These are phyloP conservation scores for Neofusicoccum umdonicola DNA, from an alignment of 2,329 filamentous ascomycete genomes.

Conservation along the genomic window DNA sequence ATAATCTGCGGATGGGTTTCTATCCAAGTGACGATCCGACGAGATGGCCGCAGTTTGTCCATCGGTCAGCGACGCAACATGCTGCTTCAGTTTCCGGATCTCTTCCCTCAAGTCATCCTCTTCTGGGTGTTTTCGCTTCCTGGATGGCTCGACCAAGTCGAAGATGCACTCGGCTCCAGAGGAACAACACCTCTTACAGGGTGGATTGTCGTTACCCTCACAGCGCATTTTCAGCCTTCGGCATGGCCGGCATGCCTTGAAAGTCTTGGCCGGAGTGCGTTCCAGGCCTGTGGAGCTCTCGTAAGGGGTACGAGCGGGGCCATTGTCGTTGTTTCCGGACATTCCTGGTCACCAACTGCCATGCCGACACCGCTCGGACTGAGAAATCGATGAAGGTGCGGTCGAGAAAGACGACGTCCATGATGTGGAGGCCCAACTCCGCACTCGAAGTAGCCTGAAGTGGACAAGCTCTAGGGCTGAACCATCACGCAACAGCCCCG, in stretches of 20 bases:
- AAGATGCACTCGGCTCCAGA: background rate
- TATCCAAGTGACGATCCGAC: background rate
- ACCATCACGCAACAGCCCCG: background rate
- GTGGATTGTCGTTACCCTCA: background rate
- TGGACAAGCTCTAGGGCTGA: background rate
- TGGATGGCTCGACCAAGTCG: background rate
- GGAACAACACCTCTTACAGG: background rate
- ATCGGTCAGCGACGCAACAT: background rate
- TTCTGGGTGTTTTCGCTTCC: background rate
- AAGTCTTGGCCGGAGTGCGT: background rate
- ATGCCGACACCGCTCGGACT: background rate
- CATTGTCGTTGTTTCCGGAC: background rate
- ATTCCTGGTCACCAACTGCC: background rate
- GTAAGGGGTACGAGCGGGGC: background rate
- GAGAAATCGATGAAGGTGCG: too few relatives aligned
- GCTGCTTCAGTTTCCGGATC: background rate
- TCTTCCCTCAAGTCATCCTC: background rate
- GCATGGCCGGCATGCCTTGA: conserved; percentile 5
- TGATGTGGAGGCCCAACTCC: background rate
- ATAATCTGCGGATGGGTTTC: too few relatives aligned
- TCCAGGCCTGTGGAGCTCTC: background rate
- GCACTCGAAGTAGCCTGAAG: background rate
- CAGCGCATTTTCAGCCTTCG: conserved; percentile 4
- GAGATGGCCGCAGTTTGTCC: too few relatives aligned
- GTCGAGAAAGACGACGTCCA: background rate